These are phyloP conservation scores for Komagataella mondaviorum DNA, from an alignment of 805 yeast species.

Conservation along the genomic window DNA sequence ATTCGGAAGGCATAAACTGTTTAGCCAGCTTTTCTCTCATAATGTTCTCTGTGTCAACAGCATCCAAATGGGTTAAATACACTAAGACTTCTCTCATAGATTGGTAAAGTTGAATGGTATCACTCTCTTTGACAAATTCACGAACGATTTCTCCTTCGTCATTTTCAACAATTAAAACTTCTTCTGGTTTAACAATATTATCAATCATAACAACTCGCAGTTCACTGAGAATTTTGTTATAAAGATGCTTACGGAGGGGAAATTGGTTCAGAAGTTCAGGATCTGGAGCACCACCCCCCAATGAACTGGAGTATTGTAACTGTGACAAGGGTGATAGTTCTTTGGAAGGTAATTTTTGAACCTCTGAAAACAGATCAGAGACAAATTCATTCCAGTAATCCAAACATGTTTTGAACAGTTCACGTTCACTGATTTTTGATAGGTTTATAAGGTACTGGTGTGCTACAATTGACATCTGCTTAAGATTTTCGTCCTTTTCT, in stretches of 20 bases:
- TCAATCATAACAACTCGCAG: slow-evolving; percentile 90
- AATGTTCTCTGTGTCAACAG: slow-evolving; percentile 83
- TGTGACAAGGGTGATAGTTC: slow-evolving; percentile 72
- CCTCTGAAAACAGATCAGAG: slow-evolving; percentile 70
- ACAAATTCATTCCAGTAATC: slow-evolving; percentile 92
- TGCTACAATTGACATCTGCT: slow-evolving; percentile 43
- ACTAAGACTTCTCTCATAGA: slow-evolving; percentile 93
- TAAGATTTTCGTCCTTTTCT: slow-evolving; percentile 42
- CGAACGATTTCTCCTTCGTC: slow-evolving; percentile 99
- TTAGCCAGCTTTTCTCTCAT: slow-evolving; percentile 85
- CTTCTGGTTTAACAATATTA: slow-evolving; percentile 97
- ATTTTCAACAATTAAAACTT: slow-evolving; percentile 90
- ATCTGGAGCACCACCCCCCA: slow-evolving; percentile 72
- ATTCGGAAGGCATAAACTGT: slow-evolving; percentile 92
- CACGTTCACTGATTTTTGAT: slow-evolving; percentile 89
- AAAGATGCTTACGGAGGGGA: slow-evolving; percentile 79
- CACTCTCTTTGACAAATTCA: slow-evolving; percentile 93
- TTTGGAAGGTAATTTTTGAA: slow-evolving; percentile 61
- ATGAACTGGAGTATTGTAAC: slow-evolving; percentile 28
- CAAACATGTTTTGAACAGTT: slow-evolving; percentile 85
- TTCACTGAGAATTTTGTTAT: slow-evolving; percentile 64
- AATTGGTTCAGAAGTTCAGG: slow-evolving; percentile 65
- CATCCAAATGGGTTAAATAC: slow-evolving; percentile 90
- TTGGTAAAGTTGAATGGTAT: slow-evolving; percentile 90
- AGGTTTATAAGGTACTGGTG: slow-evolving; percentile 75